Percentiles rank a stretch among this genome's conserved stretches.
phyloP scores from a whole-genome alignment of 768 basidiomycete genomes.

The Mycena floridula region DNA sequence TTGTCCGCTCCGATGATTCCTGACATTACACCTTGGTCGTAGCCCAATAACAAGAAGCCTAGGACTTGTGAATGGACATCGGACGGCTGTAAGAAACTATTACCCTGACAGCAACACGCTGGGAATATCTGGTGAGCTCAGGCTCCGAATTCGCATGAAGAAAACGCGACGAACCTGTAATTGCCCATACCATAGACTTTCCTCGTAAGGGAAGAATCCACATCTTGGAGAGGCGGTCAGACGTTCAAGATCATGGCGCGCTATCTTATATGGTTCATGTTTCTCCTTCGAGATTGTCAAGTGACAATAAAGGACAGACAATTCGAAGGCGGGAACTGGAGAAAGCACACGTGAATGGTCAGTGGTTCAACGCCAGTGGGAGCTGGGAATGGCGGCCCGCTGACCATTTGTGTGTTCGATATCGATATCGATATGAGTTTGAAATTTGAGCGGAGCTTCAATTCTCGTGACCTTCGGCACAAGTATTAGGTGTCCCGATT shows the following conservation, averaged over 20 bases:
- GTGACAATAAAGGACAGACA: no score
- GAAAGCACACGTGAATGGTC: no score
- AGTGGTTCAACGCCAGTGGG: no score
- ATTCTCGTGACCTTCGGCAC: no score
- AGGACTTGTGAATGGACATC: background rate
- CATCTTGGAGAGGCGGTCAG: slow-evolving; percentile 14
- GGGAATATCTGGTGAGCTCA: background rate
- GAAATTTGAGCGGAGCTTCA: no score
- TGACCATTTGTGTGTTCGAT: no score
- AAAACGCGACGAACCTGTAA: slow-evolving; percentile 26
- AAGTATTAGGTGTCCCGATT: no score
- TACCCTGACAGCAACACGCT: slow-evolving; percentile 37
- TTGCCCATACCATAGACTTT: slow-evolving; percentile 32
- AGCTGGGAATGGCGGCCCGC: no score
- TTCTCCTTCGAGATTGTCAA: background rate
- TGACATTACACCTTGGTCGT: slow-evolving; percentile 38
- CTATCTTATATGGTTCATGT: background rate
- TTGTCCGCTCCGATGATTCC: slow-evolving; percentile 38
- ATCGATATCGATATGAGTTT: no score
- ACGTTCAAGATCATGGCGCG: background rate
- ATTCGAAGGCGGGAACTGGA: no score
- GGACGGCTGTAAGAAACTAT: slow-evolving; percentile 21
- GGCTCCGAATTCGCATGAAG: background rate
- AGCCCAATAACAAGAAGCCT: slow-evolving; percentile 29
- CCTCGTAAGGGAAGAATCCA: slow-evolving; percentile 29